Base-by-base conservation (phyloP, 257 asterid genomes). In the Rhazya stricta region DNA sequence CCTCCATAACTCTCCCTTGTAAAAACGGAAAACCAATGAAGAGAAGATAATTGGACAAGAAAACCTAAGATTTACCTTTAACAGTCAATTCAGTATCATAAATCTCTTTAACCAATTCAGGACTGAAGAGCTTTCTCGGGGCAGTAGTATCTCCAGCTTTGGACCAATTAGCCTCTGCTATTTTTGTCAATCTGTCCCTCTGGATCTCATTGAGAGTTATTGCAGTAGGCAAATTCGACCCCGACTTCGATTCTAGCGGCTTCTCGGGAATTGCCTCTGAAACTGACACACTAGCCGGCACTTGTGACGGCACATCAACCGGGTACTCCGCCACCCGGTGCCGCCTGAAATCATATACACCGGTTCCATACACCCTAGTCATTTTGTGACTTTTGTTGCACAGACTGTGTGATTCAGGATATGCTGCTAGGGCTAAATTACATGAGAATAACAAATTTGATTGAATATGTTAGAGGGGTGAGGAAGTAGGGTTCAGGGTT, bases 311-410 rank as follows among this genome's bases (percentile, higher is more conserved):
- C 53, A 77, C 84, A 25, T 81, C 98, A 69, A 84, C 87, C 23
- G 98, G 96, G 71, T 94, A 94, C 88, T 94, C 99, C 34, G 99
- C 99, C 46, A 94, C 99, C 54, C 96, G 84, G 84, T 90, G 96
- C 34, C 98, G 90, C 84, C 91, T 88, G 91, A 90, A 94, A 80
- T 92, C 98, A 77, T 85, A 94, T 72, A 84, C 73, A 74, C 99
- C 98, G n/a, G 92, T 88, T 21, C 99, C 98, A 70, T 89, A 87
- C 5, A 91, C 85, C 75, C 79, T 91, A 21, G 94, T 83, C 97
- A 92, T 92, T 32, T 53, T 72, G 58, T 18, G 58, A 51, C 0
- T 18, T 19, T 16, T 25, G 21, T 21, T 13, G 9, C 21, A 21
- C 25, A 19, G 8, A 51, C 27, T 27, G 0, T 18, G 25, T 18